Base-by-base conservation (phyloP, 2,329 filamentous ascomycete genomes). In the Nannizziopsis arthrosporioides region DNA sequence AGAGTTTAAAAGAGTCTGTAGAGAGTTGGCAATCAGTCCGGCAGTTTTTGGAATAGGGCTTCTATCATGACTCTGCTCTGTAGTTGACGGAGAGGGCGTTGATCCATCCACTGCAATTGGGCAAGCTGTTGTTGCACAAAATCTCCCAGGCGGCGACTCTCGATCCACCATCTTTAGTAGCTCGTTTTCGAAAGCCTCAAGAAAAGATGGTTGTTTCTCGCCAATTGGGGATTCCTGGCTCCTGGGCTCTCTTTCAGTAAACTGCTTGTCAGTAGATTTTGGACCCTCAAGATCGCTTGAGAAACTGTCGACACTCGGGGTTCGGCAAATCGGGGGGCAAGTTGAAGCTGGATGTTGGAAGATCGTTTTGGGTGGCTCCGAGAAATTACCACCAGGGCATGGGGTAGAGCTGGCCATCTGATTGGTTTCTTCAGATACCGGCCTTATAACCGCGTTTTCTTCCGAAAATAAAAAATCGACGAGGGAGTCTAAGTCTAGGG, bases 181-280 rank as follows among this genome's bases (percentile, higher is more conserved):
- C 48, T 69, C 65, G 10, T 56, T 58, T 44, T 69, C 66, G 37
- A 69, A 69, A 11, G 63, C 63, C 38, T 61, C 61, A 17, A 69
- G 53, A 31, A 69, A 58, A 15, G 67, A 57, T 46, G 59, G 56
- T 15, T 57, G 50, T 15, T 59, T 54, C 27, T 59, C 51, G 5
- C 45, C 44, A 4, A 58, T 44, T 2, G 56, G 44, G 9, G 56
- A 42, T 34, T 50, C 49, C 17, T 53, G 38, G n/a, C 47, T 52
- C n/a, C 56, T 46, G 22, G 51, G 44, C 10, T 55, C 50, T 39
- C 48, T 53, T 48, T 55, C 44, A 7, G 44, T 37, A 6, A 49
- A n/a, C 22, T n/a, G 3, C 3, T 22, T 15, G 15, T 7, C 22
- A 27, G 22, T 27, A 27, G 7, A 7, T 27, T 27, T 27, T 4